These are phyloP conservation scores for Handroanthus guayacan DNA, from an alignment of 257 asterid species.

Conservation along the genomic window DNA sequence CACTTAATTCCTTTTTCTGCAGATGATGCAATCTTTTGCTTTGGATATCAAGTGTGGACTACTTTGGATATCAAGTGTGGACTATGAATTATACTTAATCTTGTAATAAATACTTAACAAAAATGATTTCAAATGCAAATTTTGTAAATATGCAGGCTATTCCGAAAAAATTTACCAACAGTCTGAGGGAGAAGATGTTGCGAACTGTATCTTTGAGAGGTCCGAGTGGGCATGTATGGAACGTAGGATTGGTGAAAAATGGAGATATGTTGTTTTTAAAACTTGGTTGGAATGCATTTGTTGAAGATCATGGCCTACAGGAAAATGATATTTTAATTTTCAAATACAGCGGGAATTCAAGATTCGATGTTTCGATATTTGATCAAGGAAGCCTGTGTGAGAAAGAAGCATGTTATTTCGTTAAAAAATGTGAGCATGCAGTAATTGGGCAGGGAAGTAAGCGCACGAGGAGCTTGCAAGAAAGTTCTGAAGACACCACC, in stretches of 20 bases:
- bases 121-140: background rate
- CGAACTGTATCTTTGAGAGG: conserved; percentile 50
- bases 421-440: conserved; percentile 40
- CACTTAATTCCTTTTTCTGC: no score
- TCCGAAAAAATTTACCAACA: conserved; percentile 43
- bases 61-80: background rate
- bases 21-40: no score
- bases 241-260: conserved; percentile 42
- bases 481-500: background rate
- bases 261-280: conserved; percentile 46
- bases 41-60: background rate
- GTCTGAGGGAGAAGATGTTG: conserved; percentile 35
- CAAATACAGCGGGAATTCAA: conserved; percentile 37
- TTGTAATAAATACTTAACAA: background rate
- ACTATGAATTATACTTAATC: background rate
- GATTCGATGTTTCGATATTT: conserved; percentile 45
- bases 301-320: conserved; percentile 52
- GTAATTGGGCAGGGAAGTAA: conserved; percentile 24
- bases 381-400: conserved; percentile 43
- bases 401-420: conserved; percentile 47
- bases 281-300: conserved; percentile 58
- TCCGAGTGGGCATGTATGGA: conserved; percentile 64
- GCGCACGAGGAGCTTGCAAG: conserved; percentile 21
- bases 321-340: conserved; percentile 56
- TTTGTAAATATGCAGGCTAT: conserved; percentile 39